These are phyloP conservation scores for Cladosporium cucumerinum DNA, from an alignment of 2,329 filamentous ascomycete species.

Conservation along the genomic window DNA sequence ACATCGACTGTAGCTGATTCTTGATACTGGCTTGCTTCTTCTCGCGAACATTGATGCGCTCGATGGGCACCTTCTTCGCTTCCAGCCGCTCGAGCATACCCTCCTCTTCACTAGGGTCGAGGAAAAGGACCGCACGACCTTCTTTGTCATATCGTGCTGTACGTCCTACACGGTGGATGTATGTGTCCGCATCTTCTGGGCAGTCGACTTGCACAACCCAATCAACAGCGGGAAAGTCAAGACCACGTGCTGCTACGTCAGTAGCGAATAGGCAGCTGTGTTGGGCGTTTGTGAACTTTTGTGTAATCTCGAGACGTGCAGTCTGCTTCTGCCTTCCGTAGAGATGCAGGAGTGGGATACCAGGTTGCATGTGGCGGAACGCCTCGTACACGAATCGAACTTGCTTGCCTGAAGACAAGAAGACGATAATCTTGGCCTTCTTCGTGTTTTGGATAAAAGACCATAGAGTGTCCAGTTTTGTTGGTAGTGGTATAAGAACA, in stretches of 20 bases:
- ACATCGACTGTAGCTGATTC: constrained; percentile 86
- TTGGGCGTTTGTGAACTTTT: constrained; percentile 75
- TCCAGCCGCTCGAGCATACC: constrained; percentile 86
- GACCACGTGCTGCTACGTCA: constrained; percentile 86
- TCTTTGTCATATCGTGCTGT: constrained; percentile 90
- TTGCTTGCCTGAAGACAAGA: constrained; percentile 92
- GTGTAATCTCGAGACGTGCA: constrained; percentile 81
- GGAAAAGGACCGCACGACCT: constrained; percentile 82
- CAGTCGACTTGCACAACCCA: constrained; percentile 99
- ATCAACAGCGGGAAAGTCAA: constrained; percentile 95
- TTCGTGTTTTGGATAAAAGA: constrained; percentile 88
- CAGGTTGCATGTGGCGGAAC: constrained; percentile 88
- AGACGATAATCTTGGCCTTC: constrained; percentile 92
- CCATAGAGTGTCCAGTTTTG: constrained; percentile 89
- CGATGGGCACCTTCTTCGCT: constrained; percentile 84
- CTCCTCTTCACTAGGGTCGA: constrained; percentile 86
- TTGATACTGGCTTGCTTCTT: constrained; percentile 87
- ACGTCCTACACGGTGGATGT: constrained; percentile 92
- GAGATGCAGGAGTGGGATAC: constrained; percentile 87
- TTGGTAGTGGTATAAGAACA: constrained; percentile 74
- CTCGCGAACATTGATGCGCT: constrained; percentile 78
- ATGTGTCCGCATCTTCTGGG: constrained; percentile 94
- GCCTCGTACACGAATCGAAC: constrained; percentile 94
- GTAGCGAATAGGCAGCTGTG: constrained; percentile 90
- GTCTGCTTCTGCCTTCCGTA: constrained; percentile 92